Base-by-base conservation (phyloP, 768 basidiomycete species). In the Nidula microcarpa region DNA sequence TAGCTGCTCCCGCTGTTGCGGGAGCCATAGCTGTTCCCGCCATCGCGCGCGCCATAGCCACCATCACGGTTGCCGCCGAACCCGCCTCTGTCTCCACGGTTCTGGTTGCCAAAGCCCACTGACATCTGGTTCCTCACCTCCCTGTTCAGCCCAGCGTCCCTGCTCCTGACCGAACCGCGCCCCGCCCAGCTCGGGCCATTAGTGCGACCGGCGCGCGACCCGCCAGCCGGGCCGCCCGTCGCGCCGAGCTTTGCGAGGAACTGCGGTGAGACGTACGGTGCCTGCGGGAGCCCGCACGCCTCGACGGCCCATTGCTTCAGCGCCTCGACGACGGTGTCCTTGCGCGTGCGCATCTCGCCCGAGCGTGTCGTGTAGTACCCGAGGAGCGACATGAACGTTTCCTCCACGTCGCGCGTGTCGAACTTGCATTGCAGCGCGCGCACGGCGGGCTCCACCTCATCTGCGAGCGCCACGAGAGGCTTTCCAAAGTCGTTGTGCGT, bases 281-380 rank as follows among this genome's bases (percentile, higher is more conserved):
- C 69, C 32, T 63, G 53, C 0, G 67, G 48, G 49, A 88, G 62
- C 17, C 87, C 87, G 34, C 76, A 73, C 2, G 77, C 81, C 36
- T 79, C 76, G 1, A 70, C 70, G 0, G 84, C 67, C 89, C 90
- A 92, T 35, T 74, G 69, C 65, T 82, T 79, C 50, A 82, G 68
- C 13, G 85, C 86, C 37, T 80, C 68, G 8, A 88, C 55, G 50
- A 89, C 66, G 36, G 69, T 73, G 6, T 64, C 58, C 50, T 71
- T 71, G 41, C 68, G 62, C 2, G 75, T 60, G 32, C 82, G 73
- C 46, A 92, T 60, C 43, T 83, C 75, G 5, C 65, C 65, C 1
- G 71, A 52, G 56, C 81, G 79, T 43, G 77, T 67, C 35, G 83
- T 60, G 68, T 91, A 92, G 71, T 84, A 92, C 1, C 91, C 92